Percentiles rank a stretch among this genome's conserved stretches.
phyloP scores from a whole-genome alignment of 2,329 filamentous ascomycete species.

The Penicillium corylophilum region DNA sequence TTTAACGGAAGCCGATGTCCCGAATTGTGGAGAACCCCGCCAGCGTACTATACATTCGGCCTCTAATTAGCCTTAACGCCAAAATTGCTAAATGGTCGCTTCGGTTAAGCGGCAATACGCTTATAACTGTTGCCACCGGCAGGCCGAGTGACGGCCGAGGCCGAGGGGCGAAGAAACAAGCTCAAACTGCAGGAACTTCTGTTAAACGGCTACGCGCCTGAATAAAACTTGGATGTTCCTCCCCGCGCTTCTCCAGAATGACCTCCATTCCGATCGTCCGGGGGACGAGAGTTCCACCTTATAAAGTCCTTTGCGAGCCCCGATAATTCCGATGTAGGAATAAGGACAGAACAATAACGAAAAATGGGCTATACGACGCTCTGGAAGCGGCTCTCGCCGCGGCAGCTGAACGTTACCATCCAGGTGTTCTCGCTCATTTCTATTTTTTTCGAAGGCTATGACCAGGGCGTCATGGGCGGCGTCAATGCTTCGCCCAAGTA shows the following conservation, averaged over 20 bases:
- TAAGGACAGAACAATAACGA: background rate
- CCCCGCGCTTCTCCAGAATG: conserved; percentile 1
- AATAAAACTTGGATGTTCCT: too few species aligned
- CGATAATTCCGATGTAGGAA: background rate
- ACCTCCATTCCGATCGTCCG: background rate
- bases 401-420: conserved; percentile 44
- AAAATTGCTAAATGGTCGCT: background rate
- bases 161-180: too few species aligned
- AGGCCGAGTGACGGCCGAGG: too few species aligned
- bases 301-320: too few species aligned
- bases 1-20: background rate
- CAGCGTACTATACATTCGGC: too few species aligned
- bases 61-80: too few species aligned
- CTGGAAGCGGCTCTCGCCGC: conserved; percentile 46
- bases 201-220: conserved; percentile 16
- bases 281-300: too few species aligned
- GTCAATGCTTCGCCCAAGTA: conserved; percentile 47
- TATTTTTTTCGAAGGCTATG: conserved; percentile 49
- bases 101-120: conserved; percentile 21
- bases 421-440: conserved; percentile 33
- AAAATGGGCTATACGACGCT: conserved; percentile 43
- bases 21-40: too few species aligned
- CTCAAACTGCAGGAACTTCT: background rate
- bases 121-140: conserved; percentile 7
- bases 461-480: conserved; percentile 56